phyloP scores from a whole-genome alignment of 495 filamentous ascomycete species.

The Talaromyces wortmannii region DNA sequence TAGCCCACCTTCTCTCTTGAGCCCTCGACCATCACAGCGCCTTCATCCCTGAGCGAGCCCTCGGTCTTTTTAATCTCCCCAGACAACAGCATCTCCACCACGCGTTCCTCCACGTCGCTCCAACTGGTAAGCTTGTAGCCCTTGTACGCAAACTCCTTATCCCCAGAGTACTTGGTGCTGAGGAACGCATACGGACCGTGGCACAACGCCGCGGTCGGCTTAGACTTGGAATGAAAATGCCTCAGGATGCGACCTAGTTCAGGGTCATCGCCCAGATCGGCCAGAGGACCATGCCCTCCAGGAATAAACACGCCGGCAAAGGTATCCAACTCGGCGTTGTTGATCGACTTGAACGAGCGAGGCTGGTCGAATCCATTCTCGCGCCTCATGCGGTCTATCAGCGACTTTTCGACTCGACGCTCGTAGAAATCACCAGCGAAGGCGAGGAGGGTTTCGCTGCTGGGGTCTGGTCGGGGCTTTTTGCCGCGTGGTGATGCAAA shows the following conservation, averaged over 20 bases:
- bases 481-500: conserved; percentile 29
- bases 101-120: conserved; percentile 25
- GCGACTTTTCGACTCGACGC: conserved; percentile 22
- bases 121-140: conserved; percentile 23
- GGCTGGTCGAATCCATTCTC: conserved; percentile 29
- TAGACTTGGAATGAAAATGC: conserved; percentile 25
- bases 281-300: conserved; percentile 33
- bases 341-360: conserved; percentile 16
- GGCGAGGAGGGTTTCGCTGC: conserved; percentile 24
- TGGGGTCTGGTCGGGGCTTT: conserved; percentile 26
- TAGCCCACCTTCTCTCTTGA: conserved; percentile 15
- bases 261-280: conserved; percentile 24
- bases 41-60: conserved; percentile 14
- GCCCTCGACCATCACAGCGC: conserved; percentile 22
- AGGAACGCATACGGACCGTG: conserved; percentile 36
- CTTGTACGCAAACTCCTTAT: conserved; percentile 26
- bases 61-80: conserved; percentile 25
- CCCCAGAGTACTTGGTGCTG: conserved; percentile 21
- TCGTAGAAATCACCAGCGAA: conserved; percentile 36
- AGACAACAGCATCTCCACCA: conserved; percentile 21
- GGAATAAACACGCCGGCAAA: conserved; percentile 34
- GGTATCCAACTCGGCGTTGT: conserved; percentile 18
- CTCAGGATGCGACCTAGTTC: conserved; percentile 30
- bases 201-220: conserved; percentile 32
- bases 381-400: conserved; percentile 29